Percentiles rank a stretch among this genome's conserved stretches.
These are phyloP conservation scores for Allomyces macrogynus DNA, from an alignment of 192 early-diverging fungal species.

Conservation along the genomic window DNA sequence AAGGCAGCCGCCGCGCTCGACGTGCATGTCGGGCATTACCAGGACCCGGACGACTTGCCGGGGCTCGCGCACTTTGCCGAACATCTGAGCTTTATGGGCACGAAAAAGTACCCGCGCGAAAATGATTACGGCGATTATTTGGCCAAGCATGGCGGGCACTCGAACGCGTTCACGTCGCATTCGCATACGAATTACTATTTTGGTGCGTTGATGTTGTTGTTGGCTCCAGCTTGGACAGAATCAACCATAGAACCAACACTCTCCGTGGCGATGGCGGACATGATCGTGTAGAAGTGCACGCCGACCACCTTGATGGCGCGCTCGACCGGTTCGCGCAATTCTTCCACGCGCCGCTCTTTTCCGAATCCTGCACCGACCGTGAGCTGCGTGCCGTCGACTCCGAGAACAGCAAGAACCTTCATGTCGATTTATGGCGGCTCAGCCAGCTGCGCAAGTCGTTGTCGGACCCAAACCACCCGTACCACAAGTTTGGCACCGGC, in stretches of 20 bases:
- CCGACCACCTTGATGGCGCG: slow-evolving; percentile 36
- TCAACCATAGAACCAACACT: too few species aligned
- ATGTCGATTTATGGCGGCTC: slow-evolving; percentile 71
- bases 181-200: slow-evolving; percentile 81
- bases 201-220: not conserved
- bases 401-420: slow-evolving; percentile 89
- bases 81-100: slow-evolving; percentile 51
- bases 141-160: slow-evolving; percentile 49
- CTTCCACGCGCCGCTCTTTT: slow-evolving; percentile 80
- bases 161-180: slow-evolving; percentile 58
- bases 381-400: slow-evolving; percentile 91
- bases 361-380: slow-evolving; percentile 68
- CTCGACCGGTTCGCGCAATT: slow-evolving; percentile 73
- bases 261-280: slow-evolving; percentile 30
- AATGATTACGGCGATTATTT: slow-evolving; percentile 63
- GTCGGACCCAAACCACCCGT: slow-evolving; percentile 56
- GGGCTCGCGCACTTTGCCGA: slow-evolving; percentile 74
- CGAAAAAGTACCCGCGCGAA: slow-evolving; percentile 52
- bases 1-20: slow-evolving; percentile 60
- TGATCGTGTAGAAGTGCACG: slow-evolving; percentile 23
- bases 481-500: slow-evolving; percentile 78
- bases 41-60: slow-evolving; percentile 51
- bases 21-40: slow-evolving; percentile 60
- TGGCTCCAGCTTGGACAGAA: too few species aligned
- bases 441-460: slow-evolving; percentile 73